Conservation (phyloP, 441 rosid species). For the Erodium texanum region DNA sequence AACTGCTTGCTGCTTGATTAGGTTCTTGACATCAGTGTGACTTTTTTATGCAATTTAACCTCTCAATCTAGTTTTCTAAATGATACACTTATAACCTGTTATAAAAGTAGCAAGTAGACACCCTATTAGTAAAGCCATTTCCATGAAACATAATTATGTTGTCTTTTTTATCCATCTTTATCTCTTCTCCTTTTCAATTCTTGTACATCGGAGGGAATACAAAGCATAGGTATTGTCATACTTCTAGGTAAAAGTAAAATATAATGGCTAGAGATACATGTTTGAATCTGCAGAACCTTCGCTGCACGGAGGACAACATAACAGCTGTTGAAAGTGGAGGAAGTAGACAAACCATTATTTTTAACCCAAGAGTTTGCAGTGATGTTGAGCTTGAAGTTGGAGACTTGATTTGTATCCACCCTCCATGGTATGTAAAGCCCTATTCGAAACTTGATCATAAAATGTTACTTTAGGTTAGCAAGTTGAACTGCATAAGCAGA, state of each 20-base stretch:
- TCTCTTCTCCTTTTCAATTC: not conserved
- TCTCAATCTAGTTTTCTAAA: not conserved
- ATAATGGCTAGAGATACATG: not conserved
- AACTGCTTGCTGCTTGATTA: not conserved
- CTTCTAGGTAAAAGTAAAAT: not conserved
- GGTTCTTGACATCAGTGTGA: not conserved
- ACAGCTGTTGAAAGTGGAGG: slow-evolving; percentile 21
- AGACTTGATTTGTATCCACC: slow-evolving; percentile 43
- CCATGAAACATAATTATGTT: not conserved
- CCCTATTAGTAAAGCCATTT: not conserved
- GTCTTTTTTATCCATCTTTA: not conserved
- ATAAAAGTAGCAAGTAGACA: not conserved
- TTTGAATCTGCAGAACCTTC: slow-evolving; percentile 34
- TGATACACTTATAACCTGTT: not conserved
- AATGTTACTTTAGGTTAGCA: no score
- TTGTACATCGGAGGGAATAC: not conserved
- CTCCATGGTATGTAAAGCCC: slow-evolving; percentile 55
- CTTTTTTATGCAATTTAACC: not conserved
- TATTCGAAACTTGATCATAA: not conserved
- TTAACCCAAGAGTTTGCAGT: slow-evolving; percentile 57
- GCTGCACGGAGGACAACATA: slow-evolving; percentile 24
- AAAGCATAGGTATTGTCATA: not conserved
- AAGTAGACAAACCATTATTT: slow-evolving; percentile 45
- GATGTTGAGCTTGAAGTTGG: slow-evolving; percentile 79
- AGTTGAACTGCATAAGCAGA: no score